phyloP scores from a whole-genome alignment of 2,329 filamentous ascomycete species.

The Cladosporium sp. region DNA sequence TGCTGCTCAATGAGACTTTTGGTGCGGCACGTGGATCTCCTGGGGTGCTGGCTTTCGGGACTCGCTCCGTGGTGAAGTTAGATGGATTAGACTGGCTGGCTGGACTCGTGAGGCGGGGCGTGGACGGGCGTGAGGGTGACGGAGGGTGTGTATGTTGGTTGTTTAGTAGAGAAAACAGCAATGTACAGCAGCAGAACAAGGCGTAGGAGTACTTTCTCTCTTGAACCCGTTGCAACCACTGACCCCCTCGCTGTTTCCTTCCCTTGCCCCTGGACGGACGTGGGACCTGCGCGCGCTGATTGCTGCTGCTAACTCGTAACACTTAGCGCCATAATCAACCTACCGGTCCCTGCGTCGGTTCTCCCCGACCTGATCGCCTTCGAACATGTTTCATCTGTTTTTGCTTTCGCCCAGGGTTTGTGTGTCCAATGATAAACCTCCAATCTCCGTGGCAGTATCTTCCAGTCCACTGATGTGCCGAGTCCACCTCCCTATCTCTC shows the following conservation, averaged over 20 bases:
- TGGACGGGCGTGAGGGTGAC: neutral
- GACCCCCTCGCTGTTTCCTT: neutral
- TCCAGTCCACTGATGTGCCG: neutral
- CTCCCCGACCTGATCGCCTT: neutral
- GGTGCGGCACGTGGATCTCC: slow-evolving; percentile 6
- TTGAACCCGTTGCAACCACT: neutral
- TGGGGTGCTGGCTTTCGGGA: slow-evolving; percentile 8
- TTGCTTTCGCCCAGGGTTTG: neutral
- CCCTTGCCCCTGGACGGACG: neutral
- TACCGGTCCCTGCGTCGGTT: too few relatives aligned
- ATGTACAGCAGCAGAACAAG: neutral
- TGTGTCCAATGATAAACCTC: neutral
- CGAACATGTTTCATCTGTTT: neutral
- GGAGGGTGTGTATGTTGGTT: neutral
- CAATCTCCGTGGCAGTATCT: neutral
- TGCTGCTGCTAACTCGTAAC: neutral
- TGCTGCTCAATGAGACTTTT: slow-evolving; percentile 3
- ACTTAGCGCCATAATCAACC: neutral
- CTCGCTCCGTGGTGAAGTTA: slow-evolving; percentile 1
- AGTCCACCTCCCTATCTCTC: neutral
- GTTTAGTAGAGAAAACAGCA: neutral
- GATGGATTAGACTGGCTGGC: neutral
- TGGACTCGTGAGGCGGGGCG: slow-evolving; percentile 1
- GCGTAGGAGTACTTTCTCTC: neutral
- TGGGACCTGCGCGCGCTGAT: neutral